Evolutionary conservation across 805 yeast species (phyloP).

Genomic region (Cyberlindnera japonica): DNA sequence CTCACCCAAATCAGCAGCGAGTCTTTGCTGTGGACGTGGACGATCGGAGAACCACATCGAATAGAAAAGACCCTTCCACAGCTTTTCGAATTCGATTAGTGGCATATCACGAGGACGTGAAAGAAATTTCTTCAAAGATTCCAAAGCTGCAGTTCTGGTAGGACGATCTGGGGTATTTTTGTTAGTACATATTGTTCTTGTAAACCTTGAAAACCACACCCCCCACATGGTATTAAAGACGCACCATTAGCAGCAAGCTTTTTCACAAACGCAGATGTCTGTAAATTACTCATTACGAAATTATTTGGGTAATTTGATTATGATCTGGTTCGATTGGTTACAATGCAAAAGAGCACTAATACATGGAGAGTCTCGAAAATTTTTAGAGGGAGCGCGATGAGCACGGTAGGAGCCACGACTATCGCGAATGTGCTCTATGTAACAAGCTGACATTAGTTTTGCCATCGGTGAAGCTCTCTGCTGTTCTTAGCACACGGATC

Average conservation of each 20-base stretch:
- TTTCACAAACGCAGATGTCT: constrained; percentile 58
- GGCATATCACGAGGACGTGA: constrained; percentile 34
- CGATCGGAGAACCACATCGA: constrained; percentile 97
- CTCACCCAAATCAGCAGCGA: constrained; percentile 70
- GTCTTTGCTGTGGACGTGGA: constrained; percentile 84
- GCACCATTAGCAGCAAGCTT: constrained; percentile 75
- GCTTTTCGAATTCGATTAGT: constrained; percentile 55
- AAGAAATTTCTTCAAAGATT: constrained; percentile 57
- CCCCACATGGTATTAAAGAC: constrained; percentile 18
- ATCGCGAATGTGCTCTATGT: too few relatives aligned
- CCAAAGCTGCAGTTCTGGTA: constrained; percentile 70
- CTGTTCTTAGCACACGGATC: too few relatives aligned
- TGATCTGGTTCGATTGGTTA: too few relatives aligned
- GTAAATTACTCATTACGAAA: constrained; percentile 29
- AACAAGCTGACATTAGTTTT: too few relatives aligned
- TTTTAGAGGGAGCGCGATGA: constrained; percentile 1
- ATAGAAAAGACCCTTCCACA: constrained; percentile 95
- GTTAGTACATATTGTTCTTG: constrained; percentile 7
- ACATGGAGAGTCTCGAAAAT: background rate
- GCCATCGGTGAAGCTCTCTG: too few relatives aligned
- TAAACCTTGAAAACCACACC: background rate
- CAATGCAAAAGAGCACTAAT: too few relatives aligned
- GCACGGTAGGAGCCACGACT: background rate
- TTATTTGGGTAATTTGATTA: too few relatives aligned
- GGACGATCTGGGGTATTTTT: constrained; percentile 43